Evolutionary conservation across 1,284 basidiomycete genomes (phyloP), one percentile per base, ranked within the genome.

Genomic region (Somion occarium): DNA sequence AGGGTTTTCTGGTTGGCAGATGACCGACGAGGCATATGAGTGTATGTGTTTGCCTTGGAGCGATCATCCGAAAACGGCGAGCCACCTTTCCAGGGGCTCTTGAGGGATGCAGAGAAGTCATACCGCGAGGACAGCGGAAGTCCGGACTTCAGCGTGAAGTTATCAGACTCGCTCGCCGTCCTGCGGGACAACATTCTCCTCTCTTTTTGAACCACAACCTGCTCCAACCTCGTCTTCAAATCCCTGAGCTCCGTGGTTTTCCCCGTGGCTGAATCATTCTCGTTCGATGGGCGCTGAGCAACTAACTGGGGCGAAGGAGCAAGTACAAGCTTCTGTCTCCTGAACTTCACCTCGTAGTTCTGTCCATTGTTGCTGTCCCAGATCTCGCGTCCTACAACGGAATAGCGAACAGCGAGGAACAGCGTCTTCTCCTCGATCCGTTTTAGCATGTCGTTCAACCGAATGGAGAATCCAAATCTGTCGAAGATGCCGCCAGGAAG

Each of bases 351-450:
- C 55, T 84, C 74, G 67, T 95, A 98, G 66, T 98, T 93, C 56
- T 75, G 65, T 4, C 85, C 88, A 37, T 65, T 69, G 64, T 98
- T 97, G 73, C 93, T 96, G 69, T 98, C 95, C 95, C 96, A 98
- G 53, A 89, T 82, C 62, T 89, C 85, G 50, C 74, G 70, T 0
- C 88, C 91, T 2, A 71, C 79, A 22, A 85, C 82, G 12, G 76
- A 77, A 66, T 93, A 98, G 46, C 90, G 75, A 46, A 98, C 67
- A 11, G 92, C 93, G 37, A 97, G 66, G 60, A 86, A 80, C 62
- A 98, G 76, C 46, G 83, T 89, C 78, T 94, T 95, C 56, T 90
- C 87, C 68, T 90, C 91, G 64, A 94, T 90, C 48, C 80, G 79
- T 49, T 73, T 70, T 53, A 82, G 68, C 38, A 86, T 69, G 56